Evolutionary conservation across 371 early-diverging fungal genomes (phyloP).

Genomic region (Circinella minor): DNA sequence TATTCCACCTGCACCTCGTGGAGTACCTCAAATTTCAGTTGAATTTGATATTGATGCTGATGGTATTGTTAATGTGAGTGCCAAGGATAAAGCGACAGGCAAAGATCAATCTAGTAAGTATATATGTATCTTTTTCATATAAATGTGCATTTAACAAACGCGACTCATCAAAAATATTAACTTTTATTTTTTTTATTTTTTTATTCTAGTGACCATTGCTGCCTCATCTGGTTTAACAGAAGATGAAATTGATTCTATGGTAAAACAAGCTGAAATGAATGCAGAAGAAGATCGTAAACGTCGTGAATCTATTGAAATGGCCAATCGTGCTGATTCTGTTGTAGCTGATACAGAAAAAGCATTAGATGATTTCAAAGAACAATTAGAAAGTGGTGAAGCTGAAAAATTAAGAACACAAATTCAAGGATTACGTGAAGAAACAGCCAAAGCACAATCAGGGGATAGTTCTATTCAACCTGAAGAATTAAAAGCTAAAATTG

Average conservation of each 20-base stretch:
- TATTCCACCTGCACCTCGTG: slow-evolving; percentile 82
- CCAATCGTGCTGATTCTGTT: slow-evolving; percentile 86
- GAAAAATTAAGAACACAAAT: slow-evolving; percentile 77
- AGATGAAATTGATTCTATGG: slow-evolving; percentile 90
- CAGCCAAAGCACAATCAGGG: slow-evolving; percentile 67
- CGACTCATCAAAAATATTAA: background rate
- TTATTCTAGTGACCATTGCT: slow-evolving; percentile 86
- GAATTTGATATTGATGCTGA: slow-evolving; percentile 97
- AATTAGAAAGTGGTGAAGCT: slow-evolving; percentile 80
- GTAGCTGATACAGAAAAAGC: slow-evolving; percentile 89
- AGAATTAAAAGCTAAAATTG: slow-evolving; percentile 69
- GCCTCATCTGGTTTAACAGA: slow-evolving; percentile 92
- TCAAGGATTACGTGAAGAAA: slow-evolving; percentile 65
- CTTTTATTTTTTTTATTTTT: background rate
- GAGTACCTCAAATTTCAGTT: slow-evolving; percentile 86
- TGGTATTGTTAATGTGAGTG: slow-evolving; percentile 95
- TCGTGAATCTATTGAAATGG: slow-evolving; percentile 86
- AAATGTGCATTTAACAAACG: too few relatives aligned
- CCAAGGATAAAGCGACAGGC: slow-evolving; percentile 92
- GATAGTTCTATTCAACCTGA: slow-evolving; percentile 61
- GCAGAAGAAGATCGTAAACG: slow-evolving; percentile 86
- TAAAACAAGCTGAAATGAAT: slow-evolving; percentile 83
- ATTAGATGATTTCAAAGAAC: slow-evolving; percentile 88
- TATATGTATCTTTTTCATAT: too few relatives aligned
- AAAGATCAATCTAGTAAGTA: slow-evolving; percentile 77